Percentiles rank a stretch among this genome's conserved stretches.
phyloP scores from a whole-genome alignment of 148 eudicot genomes.

The Diospyros kaki region DNA sequence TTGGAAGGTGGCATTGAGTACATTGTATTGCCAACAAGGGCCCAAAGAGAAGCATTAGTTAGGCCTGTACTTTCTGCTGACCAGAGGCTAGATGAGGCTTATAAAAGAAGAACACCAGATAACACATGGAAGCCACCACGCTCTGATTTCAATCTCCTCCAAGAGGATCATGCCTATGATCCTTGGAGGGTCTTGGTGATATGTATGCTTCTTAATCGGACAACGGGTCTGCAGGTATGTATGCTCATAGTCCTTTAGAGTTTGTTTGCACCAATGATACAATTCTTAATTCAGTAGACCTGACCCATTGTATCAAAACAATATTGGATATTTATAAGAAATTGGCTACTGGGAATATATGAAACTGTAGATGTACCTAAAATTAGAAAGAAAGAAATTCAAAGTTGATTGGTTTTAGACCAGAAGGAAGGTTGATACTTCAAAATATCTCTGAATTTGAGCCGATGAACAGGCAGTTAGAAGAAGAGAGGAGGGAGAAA shows the following conservation, averaged over 20 bases:
- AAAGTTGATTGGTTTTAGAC: too few relatives aligned
- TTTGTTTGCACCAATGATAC: too few relatives aligned
- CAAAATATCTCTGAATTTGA: too few relatives aligned
- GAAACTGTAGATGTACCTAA: too few relatives aligned
- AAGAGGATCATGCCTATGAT: conserved; percentile 76
- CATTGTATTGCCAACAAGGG: conserved; percentile 18
- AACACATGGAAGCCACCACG: conserved; percentile 76
- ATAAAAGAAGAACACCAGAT: conserved; percentile 44
- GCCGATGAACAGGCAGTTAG: too few relatives aligned
- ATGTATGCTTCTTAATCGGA: conserved; percentile 75
- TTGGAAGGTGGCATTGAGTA: background rate
- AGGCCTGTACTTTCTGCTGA: conserved; percentile 30
- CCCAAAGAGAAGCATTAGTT: conserved; percentile 9
- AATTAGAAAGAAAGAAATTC: too few relatives aligned
- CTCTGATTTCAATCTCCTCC: conserved; percentile 60
- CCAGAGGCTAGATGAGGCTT: conserved; percentile 59
- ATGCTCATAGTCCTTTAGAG: conserved; percentile 29
- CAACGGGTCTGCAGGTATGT: conserved; percentile 76
- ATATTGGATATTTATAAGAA: too few relatives aligned
- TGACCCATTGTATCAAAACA: too few relatives aligned
- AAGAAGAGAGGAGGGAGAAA: too few relatives aligned
- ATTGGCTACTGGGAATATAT: too few relatives aligned
- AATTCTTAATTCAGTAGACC: too few relatives aligned
- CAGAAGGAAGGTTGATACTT: too few relatives aligned
- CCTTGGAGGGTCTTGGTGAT: conserved; percentile 94